Evolutionary conservation across 176 grass and related monocot genomes (phyloP).

Genomic region (Raddia guianensis): DNA sequence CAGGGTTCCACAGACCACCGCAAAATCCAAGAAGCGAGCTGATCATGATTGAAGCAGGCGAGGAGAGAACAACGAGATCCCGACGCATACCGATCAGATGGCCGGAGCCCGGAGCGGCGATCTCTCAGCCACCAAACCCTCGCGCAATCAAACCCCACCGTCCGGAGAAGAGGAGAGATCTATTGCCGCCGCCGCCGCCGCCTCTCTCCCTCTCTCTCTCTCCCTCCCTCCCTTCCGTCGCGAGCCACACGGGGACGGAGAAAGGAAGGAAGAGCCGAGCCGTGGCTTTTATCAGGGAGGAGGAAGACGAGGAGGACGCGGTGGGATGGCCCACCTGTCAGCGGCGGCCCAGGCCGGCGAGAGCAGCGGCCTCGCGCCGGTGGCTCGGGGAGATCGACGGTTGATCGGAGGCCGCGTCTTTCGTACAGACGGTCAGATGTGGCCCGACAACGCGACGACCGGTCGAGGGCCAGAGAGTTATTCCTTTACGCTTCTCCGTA

Average conservation of each 20-base stretch:
- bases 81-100: constrained; percentile 31
- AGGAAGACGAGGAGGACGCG: background rate
- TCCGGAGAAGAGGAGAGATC: background rate
- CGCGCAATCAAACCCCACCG: background rate
- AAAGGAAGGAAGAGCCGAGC: background rate
- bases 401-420: no score
- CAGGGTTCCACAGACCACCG: background rate
- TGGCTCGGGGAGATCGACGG: constrained; percentile 10
- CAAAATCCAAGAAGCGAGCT: background rate
- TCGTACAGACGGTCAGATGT: no score
- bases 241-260: constrained; percentile 6
- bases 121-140: background rate
- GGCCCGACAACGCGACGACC: background rate
- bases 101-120: background rate
- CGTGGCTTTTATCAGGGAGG: constrained; percentile 6
- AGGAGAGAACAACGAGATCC: background rate
- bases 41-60: background rate
- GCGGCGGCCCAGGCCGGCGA: background rate
- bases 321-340: constrained; percentile 14
- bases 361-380: background rate
- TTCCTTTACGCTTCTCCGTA: background rate
- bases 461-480: background rate
- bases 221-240: background rate
- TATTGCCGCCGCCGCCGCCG: background rate
- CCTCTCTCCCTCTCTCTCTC: background rate